phyloP scores from a whole-genome alignment of 2,329 filamentous ascomycete genomes.

The Xylaria sp. region DNA sequence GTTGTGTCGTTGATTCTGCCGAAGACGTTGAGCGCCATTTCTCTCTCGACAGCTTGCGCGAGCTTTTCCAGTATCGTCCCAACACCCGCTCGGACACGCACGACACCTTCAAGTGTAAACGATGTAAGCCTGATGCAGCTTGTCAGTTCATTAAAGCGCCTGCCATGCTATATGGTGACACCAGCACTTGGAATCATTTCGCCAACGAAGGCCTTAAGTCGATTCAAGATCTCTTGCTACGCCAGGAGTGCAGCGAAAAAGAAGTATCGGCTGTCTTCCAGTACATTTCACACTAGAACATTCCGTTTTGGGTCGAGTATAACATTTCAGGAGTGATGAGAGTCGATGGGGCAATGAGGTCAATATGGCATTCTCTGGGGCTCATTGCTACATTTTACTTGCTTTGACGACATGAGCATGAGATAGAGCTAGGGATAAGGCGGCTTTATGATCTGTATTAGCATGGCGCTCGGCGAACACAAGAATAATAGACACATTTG shows the following conservation, averaged over 20 bases:
- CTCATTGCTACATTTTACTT: conserved; percentile 16
- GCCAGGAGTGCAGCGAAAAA: conserved; percentile 82
- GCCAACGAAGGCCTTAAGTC: conserved; percentile 79
- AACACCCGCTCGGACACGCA: conserved; percentile 93
- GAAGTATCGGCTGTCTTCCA: conserved; percentile 97
- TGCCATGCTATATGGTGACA: conserved; percentile 96
- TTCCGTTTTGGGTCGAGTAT: background rate
- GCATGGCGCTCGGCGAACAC: conserved; percentile 19
- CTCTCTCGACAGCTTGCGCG: conserved; percentile 86
- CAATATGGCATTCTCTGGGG: conserved; percentile 4
- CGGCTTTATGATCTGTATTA: conserved; percentile 13
- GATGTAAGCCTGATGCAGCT: conserved; percentile 85
- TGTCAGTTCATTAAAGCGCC: conserved; percentile 87
- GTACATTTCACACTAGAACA: conserved; percentile 87
- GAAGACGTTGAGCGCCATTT: conserved; percentile 99
- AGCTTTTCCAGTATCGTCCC: conserved; percentile 91
- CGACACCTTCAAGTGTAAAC: conserved; percentile 98
- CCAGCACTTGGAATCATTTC: conserved; percentile 99
- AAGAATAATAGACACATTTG: conserved; percentile 2
- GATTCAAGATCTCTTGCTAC: conserved; percentile 90
- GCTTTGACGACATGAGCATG: conserved; percentile 21
- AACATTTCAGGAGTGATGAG: background rate
- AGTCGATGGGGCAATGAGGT: conserved; percentile 3
- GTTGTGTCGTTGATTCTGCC: conserved; percentile 93
- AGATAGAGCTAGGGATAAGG: conserved; percentile 18